Evolutionary conservation across 495 filamentous ascomycete genomes (phyloP).

Genomic region (Talaromyces liani): DNA sequence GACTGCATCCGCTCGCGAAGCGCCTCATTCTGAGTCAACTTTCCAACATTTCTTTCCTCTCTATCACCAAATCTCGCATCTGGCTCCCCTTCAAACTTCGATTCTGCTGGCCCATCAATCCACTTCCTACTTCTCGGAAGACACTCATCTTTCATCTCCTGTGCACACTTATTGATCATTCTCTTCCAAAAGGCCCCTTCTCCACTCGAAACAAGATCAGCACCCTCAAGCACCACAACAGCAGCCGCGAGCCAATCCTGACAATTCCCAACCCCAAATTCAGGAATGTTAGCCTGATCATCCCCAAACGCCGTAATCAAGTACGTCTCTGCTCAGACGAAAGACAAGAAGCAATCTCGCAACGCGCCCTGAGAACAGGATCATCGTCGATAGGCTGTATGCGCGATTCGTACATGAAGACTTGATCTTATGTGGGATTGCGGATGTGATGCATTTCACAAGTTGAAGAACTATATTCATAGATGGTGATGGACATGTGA

Average conservation of each 20-base stretch:
- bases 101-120: conserved; percentile 8
- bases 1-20: conserved; percentile 5
- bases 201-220: conserved; percentile 2
- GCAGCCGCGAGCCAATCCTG: conserved; percentile 16
- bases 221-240: conserved; percentile 9
- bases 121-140: conserved; percentile 8
- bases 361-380: conserved; percentile 15
- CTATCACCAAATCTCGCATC: conserved; percentile 13
- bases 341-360: conserved; percentile 12
- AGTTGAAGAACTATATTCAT: too few species aligned
- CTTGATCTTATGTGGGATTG: too few species aligned
- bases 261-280: conserved; percentile 14
- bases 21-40: conserved; percentile 11
- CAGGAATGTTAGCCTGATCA: conserved; percentile 13
- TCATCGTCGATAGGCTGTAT: conserved; percentile 15
- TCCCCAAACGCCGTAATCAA: conserved; percentile 10
- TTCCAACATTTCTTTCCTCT: conserved; percentile 8
- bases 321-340: neutral
- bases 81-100: conserved; percentile 11
- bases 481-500: conserved; percentile 18
- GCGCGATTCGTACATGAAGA: too few species aligned
- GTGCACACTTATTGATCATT: conserved; percentile 14
- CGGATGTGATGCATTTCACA: too few species aligned
- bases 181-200: conserved; percentile 13
- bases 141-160: conserved; percentile 11